Base-by-base conservation (phyloP, 495 filamentous ascomycete species). In the Astrocystis sublimbata region DNA sequence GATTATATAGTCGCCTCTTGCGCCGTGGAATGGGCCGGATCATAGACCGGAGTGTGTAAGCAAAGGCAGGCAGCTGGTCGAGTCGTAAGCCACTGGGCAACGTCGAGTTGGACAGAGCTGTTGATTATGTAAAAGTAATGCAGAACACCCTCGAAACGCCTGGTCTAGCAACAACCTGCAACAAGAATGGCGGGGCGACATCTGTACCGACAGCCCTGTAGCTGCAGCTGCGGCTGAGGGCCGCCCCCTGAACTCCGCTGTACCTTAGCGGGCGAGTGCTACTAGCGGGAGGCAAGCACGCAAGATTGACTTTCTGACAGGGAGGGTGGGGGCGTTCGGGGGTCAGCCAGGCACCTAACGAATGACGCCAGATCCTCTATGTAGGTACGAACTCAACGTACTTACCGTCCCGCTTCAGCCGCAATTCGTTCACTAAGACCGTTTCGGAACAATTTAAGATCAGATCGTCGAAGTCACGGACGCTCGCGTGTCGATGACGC, bases 401-500 rank as follows among this genome's bases (percentile, higher is more conserved):
- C n/a, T n/a, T n/a, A n/a, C n/a, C n/a, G n/a, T n/a, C n/a, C n/a
- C n/a, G n/a, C n/a, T n/a, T 38, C 50, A 38, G 50, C 50, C 33
- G 17, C 50, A 21, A 24, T 15, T 38, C 24, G 21, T 43, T 10
- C 9, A n/a, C 58, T 60, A 60, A 47, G 26, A 17, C 46, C 12
- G n/a, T 41, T 60, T 23, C 0, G 45, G 46, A 52, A 57, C 51
- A 56, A 52, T 63, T n/a, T 63, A 60, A 55, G 19, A 9, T 15
- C 15, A 30, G 38, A 31, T 61, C 57, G n/a, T 45, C 13, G 3
- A 36, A 51, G 65, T 71, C 71, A 73, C 66, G 68, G 52, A 68
- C 8, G 66, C 66, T 73, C 68, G 68, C 68, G 68, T 71, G 63
- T 68, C 65, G 52, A 70, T 72, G 67, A 71, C 62, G 68, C 49